phyloP scores from a whole-genome alignment of 2,329 filamentous ascomycete species.

The Dothistroma pini region DNA sequence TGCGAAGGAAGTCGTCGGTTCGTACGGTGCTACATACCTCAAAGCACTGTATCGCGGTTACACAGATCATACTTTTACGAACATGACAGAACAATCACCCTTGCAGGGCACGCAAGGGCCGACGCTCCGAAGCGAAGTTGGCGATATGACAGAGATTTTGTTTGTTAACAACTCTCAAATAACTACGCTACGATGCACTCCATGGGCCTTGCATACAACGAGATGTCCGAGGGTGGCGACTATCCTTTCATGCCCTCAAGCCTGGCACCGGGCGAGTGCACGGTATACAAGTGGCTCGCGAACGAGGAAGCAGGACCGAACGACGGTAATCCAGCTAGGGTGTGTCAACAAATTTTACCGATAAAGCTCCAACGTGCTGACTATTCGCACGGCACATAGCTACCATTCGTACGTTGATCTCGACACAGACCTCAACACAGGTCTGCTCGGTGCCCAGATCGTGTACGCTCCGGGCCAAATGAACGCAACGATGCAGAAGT shows the following conservation, averaged over 20 bases:
- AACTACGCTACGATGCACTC: conserved; percentile 30
- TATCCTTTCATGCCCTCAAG: conserved; percentile 19
- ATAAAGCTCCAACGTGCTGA: background rate
- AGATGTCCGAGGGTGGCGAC: conserved; percentile 24
- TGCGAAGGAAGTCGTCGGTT: conserved; percentile 14
- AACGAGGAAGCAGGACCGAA: conserved; percentile 16
- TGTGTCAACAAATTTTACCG: background rate
- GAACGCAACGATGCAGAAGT: conserved; percentile 25
- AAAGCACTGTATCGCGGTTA: conserved; percentile 35
- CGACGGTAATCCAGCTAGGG: conserved; percentile 12
- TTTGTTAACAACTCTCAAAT: conserved; percentile 26
- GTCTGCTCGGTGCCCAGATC: conserved; percentile 28
- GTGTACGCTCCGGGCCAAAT: conserved; percentile 29
- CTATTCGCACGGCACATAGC: conserved; percentile 11
- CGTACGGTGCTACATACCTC: conserved; percentile 26
- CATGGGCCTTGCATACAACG: conserved; percentile 29
- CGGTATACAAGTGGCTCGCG: conserved; percentile 31
- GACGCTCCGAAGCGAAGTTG: conserved; percentile 27
- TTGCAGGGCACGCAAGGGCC: conserved; percentile 30
- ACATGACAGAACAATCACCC: conserved; percentile 24
- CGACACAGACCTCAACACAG: conserved; percentile 25
- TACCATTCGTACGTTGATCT: conserved; percentile 33
- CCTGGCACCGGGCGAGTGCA: conserved; percentile 23
- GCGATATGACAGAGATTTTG: conserved; percentile 31
- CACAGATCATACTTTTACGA: conserved; percentile 29